These are phyloP conservation scores for Solanum sitiens DNA, from an alignment of 257 asterid genomes.

Conservation along the genomic window DNA sequence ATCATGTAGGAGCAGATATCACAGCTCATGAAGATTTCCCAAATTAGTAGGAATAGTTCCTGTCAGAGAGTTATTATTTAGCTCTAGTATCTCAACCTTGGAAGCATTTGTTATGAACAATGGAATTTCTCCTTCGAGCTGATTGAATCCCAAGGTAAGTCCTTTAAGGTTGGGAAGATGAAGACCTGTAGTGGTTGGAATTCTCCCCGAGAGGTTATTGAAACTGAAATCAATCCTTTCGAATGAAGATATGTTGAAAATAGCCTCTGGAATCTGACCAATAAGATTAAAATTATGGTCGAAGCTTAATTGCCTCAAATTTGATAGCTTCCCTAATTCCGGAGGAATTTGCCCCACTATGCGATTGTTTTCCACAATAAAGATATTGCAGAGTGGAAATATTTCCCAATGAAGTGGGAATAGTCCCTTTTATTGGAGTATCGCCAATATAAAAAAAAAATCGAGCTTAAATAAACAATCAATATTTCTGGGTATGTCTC, in stretches of 20 bases:
- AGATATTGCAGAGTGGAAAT: constrained; percentile 16
- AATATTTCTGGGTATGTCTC: constrained; percentile 13
- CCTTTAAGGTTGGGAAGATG: constrained; percentile 13
- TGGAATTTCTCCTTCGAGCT: constrained; percentile 16
- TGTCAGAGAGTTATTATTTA: constrained; percentile 2
- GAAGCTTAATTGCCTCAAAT: constrained; percentile 4
- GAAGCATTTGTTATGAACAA: constrained; percentile 20
- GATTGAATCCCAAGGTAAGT: background rate
- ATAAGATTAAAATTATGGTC: background rate
- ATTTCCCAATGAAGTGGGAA: constrained; percentile 20
- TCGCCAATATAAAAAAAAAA: constrained; percentile 1
- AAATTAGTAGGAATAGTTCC: constrained; percentile 19
- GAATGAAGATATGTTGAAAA: constrained; percentile 24
- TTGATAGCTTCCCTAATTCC: constrained; percentile 13
- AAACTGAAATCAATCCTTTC: background rate
- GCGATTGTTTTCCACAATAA: background rate
- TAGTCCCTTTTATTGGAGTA: constrained; percentile 7
- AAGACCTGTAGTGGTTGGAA: constrained; percentile 7
- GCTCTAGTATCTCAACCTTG: background rate
- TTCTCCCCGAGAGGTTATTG: constrained; percentile 8
- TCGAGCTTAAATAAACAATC: constrained; percentile 16
- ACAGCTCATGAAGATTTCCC: constrained; percentile 14
- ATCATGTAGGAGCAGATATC: background rate
- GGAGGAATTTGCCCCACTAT: constrained; percentile 19
- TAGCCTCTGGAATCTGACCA: constrained; percentile 21